These are phyloP conservation scores for Calonectria pauciramosa DNA, from an alignment of 2,329 filamentous ascomycete genomes.

Conservation along the genomic window DNA sequence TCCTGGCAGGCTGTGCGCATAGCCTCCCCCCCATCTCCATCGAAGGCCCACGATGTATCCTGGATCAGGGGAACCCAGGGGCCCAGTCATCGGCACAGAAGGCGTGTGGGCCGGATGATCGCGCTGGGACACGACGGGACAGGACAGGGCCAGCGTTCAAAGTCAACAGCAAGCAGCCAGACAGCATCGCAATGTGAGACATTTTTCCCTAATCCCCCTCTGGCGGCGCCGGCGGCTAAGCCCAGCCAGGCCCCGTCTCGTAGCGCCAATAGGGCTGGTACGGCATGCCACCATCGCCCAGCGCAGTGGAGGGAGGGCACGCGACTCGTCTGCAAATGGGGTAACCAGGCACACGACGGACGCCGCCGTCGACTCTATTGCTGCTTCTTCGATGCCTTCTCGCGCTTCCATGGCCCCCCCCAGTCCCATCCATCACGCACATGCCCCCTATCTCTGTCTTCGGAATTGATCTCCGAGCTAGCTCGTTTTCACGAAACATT, in stretches of 20 bases:
- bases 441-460: background rate
- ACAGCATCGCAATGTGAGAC: background rate
- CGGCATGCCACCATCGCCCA: background rate
- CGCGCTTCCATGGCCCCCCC: background rate
- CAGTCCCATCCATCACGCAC: background rate
- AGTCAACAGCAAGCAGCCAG: background rate
- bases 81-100: background rate
- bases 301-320: background rate
- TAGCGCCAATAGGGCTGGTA: background rate
- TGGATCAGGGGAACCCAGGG: conserved; percentile 8
- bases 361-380: background rate
- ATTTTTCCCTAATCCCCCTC: background rate
- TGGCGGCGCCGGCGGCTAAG: background rate
- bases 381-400: background rate
- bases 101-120: background rate
- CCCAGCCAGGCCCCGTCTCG: background rate
- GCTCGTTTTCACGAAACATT: conserved; percentile 10
- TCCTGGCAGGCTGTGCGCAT: background rate
- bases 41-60: background rate
- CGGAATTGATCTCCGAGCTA: background rate
- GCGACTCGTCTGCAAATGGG: background rate
- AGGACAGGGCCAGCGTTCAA: background rate
- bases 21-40: background rate
- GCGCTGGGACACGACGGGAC: background rate
- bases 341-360: background rate